phyloP scores from a whole-genome alignment of 805 yeast genomes.

The Jamesozyma spencerorum region DNA sequence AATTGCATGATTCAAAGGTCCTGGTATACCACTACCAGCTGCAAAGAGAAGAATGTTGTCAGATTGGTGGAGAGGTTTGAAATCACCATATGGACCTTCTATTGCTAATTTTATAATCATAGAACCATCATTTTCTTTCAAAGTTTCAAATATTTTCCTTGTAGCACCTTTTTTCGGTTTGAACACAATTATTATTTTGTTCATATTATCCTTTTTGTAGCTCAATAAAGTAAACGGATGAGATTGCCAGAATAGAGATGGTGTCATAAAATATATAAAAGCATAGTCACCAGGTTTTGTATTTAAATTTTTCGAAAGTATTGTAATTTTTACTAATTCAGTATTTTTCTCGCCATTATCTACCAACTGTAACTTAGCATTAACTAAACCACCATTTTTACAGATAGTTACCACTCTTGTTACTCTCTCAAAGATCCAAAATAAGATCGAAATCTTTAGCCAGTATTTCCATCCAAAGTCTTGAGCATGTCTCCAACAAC shows the following conservation, averaged over 20 bases:
- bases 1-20: constrained; percentile 40
- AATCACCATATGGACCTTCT: constrained; percentile 67
- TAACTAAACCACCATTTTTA: constrained; percentile 14
- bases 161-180: constrained; percentile 44
- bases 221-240: constrained; percentile 49
- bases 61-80: constrained; percentile 40
- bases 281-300: constrained; percentile 38
- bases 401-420: constrained; percentile 30
- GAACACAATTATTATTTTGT: constrained; percentile 31
- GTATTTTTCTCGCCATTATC: constrained; percentile 1
- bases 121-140: constrained; percentile 24
- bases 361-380: constrained; percentile 12
- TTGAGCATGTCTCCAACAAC: constrained; percentile 40
- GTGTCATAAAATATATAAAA: constrained; percentile 39
- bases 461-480: constrained; percentile 37
- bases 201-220: constrained; percentile 28
- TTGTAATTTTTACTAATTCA: constrained; percentile 10
- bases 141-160: constrained; percentile 22
- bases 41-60: constrained; percentile 52
- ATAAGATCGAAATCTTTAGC: constrained; percentile 30
- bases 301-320: constrained; percentile 7
- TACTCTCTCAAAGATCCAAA: constrained; percentile 38
- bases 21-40: constrained; percentile 72
- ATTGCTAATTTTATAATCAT: constrained; percentile 32
- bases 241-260: constrained; percentile 43